Evolutionary conservation across 1,284 basidiomycete species (phyloP), one percentile per base, ranked within the genome.

Genomic region (Omphalotus olearius): DNA sequence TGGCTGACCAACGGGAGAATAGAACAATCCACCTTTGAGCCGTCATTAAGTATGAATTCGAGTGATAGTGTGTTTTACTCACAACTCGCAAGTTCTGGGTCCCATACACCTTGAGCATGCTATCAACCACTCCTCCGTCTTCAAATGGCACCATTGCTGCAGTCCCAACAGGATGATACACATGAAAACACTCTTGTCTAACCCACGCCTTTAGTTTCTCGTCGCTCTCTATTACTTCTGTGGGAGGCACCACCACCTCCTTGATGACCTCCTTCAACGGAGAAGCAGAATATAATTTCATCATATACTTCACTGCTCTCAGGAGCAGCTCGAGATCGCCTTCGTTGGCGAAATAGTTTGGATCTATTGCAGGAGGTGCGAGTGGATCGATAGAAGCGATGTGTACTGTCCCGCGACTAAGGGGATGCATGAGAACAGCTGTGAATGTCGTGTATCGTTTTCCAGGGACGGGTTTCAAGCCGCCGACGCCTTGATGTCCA

Each of bases 351-450:
- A 76, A 70, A 54, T 70, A 69, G 20, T 66, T 64, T 35, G 71
- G 70, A 49, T 79, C 69, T 20, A 79, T 66, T 30, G 64, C 56
- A 1, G 76, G 74, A 49, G 71, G 64, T 2, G 62, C 65, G 6
- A 62, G 56, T 0, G 74, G 73, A 57, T 76, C 64, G 4, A 59
- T 36, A 1, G 69, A 69, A 3, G 63, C 60, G 39, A 73, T 66
- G 52, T 72, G 70, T 6, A 61, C 58, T 0, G 60, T 58, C 17
- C 60, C 61, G 9, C 59, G 48, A 16, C 57, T 51, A 42, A 62
- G 46, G 1, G 56, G 56, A 45, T 62, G 62, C 30, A 55, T 45
- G 13, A 57, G 41, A 10, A 46, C 43, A n/a, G 39, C 44, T 16
- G 58, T 47, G 18, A 61, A 42, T 9, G 59, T 57, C 11, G 51